Base-by-base conservation (phyloP, 371 early-diverging fungal genomes). In the Lichtheimia ramosa region DNA sequence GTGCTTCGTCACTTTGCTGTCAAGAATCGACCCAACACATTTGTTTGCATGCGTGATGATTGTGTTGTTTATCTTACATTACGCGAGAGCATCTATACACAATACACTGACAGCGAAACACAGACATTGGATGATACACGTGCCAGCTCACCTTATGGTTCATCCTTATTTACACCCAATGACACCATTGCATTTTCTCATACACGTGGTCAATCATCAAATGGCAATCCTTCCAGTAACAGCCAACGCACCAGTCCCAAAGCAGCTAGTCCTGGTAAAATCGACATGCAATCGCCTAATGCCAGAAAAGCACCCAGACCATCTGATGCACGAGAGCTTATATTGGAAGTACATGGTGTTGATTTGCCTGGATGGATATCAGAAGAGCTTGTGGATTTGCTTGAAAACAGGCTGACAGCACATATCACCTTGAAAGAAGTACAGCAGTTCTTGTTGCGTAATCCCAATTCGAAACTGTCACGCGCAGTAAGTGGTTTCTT, bases 291-390 rank as follows among this genome's bases (percentile, higher is more conserved):
- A 23, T 48, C 56, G 3, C 63, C 51, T 48, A 56, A 49, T 16
- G 16, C 49, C 4, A 48, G 55, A 27, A 54, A 54, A 1, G n/a
- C 34, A 10, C 13, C 60, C 10, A 40, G 57, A 8, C 40, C 27
- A 25, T 63, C 56, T n/a, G 85, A 85, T 27, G 65, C 81, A 0
- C 66, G 87, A n/a, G 83, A 83, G 28, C 62, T 94, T 5, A 74
- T 84, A 2, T 63, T 94, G 18, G 84, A 91, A 46, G 89, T 94
- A 1, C 86, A 82, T 66, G 93, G 95, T 5, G 80, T 92, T 6
- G 88, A 92, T n/a, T 54, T 67, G 0, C 88, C 91, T 2, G 65
- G 60, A 13, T 83, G 85, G 48, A 85, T 91, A 27, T 85, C 86
- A 0, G 77, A 77, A 27, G 90, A 91, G 16, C 77, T 93, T 5